A percentile compares a stretch with the other conserved stretches of the same genome.
phyloP scores from a whole-genome alignment of 2,329 filamentous ascomycete genomes.

The Lojkania enalia region DNA sequence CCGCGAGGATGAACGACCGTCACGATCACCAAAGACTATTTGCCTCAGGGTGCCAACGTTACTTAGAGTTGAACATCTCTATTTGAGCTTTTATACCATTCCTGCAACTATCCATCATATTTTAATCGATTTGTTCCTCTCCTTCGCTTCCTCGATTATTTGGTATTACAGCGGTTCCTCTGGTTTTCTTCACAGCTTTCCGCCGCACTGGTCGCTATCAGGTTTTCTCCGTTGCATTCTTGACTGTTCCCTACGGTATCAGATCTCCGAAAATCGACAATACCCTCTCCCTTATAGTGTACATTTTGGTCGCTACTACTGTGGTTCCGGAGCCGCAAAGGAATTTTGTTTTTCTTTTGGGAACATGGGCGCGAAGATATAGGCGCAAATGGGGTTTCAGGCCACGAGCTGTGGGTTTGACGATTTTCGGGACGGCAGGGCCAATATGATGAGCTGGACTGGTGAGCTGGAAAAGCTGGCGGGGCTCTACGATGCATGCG shows the following conservation, averaged over 20 bases:
- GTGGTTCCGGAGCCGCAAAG: slow-evolving; percentile 4
- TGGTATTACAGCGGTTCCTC: slow-evolving; percentile 35
- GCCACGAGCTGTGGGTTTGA: not conserved
- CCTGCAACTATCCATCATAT: slow-evolving; percentile 14
- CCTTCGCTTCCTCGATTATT: slow-evolving; percentile 25
- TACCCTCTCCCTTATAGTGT: slow-evolving; percentile 6
- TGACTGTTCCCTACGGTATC: not conserved
- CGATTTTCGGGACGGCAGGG: not conserved
- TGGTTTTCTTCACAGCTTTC: not conserved
- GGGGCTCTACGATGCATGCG: slow-evolving; percentile 8
- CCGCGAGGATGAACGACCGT: slow-evolving; percentile 41
- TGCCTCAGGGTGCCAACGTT: slow-evolving; percentile 42
- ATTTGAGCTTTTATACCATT: slow-evolving; percentile 23
- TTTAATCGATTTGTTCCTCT: slow-evolving; percentile 25
- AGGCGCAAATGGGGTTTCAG: slow-evolving; percentile 8
- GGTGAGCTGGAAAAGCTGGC: not conserved
- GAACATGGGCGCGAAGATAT: slow-evolving; percentile 9
- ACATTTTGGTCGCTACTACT: slow-evolving; percentile 5
- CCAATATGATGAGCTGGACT: not conserved
- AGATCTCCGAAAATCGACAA: slow-evolving; percentile 3
- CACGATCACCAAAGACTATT: slow-evolving; percentile 45
- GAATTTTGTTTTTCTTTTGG: slow-evolving; percentile 12
- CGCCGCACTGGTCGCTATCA: not conserved
- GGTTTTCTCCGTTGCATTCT: not conserved
- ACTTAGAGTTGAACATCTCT: slow-evolving; percentile 44